Evolutionary conservation across 169 alveolate species (phyloP).

Genomic region (Neospora caninum): DNA sequence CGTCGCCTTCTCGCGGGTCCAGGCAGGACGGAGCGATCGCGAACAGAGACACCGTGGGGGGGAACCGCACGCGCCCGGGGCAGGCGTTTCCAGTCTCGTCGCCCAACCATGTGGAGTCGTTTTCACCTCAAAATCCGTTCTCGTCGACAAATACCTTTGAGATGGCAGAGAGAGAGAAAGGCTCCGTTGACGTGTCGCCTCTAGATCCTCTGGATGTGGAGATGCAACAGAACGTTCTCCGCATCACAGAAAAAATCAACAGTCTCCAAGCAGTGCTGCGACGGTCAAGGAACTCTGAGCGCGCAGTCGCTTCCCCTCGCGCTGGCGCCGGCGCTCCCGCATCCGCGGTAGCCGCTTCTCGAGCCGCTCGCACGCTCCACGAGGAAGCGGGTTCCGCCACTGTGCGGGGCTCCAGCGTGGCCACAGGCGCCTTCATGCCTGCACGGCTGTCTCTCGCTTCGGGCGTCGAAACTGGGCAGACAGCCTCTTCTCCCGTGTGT

Average conservation of each 20-base stretch:
- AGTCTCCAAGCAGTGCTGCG: conserved; percentile 32
- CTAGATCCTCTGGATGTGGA: not conserved
- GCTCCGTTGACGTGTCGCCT: not conserved
- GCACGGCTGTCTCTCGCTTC: too few relatives aligned
- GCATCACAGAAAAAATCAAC: conserved; percentile 19
- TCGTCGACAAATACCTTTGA: not conserved
- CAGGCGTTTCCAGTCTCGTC: too few relatives aligned
- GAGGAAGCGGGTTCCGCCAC: too few relatives aligned
- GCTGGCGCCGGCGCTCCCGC: too few relatives aligned
- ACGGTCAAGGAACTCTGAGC: not conserved
- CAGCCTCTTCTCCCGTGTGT: too few relatives aligned
- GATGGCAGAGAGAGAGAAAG: not conserved
- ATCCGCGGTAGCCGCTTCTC: too few relatives aligned
- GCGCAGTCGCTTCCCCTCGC: not conserved
- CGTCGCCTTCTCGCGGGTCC: not conserved
- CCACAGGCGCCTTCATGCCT: too few relatives aligned
- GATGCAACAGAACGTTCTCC: conserved; percentile 24
- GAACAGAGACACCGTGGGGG: not conserved
- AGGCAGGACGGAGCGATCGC: not conserved
- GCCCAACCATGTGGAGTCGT: not conserved
- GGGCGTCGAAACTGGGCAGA: too few relatives aligned
- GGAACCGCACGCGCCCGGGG: too few relatives aligned
- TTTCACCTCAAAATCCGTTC: not conserved
- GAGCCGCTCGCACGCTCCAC: too few relatives aligned
- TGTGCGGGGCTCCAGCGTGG: too few relatives aligned